A percentile compares a stretch with the other conserved stretches of the same genome.
These are phyloP conservation scores for Vaccinium myrtillus DNA, from an alignment of 148 eudicot genomes.

Conservation along the genomic window DNA sequence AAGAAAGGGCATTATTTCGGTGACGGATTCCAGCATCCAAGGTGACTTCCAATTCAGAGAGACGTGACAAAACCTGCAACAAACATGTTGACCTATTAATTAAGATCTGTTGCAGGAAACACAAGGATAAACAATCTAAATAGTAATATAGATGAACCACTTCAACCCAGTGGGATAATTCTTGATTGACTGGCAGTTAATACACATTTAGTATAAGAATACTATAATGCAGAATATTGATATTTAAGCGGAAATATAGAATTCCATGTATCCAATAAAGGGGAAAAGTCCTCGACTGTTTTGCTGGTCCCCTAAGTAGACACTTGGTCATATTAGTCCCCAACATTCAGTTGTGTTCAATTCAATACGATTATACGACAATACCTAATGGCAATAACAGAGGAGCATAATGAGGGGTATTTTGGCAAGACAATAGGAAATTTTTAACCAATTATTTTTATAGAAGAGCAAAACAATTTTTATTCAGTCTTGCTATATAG, in stretches of 20 bases:
- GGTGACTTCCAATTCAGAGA: conserved; percentile 90
- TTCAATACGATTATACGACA: neutral
- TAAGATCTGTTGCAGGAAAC: neutral
- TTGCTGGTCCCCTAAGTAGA: neutral
- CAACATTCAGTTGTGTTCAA: neutral
- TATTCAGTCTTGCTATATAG: neutral
- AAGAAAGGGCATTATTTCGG: conserved; percentile 72
- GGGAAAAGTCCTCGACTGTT: neutral
- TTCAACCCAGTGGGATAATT: neutral
- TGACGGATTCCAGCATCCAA: conserved; percentile 93
- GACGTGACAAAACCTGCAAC: conserved; percentile 86
- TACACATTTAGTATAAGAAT: neutral
- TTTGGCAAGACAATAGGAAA: conserved; percentile 1
- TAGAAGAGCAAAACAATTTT: neutral
- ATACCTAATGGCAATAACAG: neutral
- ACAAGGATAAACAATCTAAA: neutral
- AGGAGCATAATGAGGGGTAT: neutral
- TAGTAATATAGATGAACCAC: neutral
- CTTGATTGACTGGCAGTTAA: no score
- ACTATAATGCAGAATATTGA: neutral
- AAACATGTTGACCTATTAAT: conserved; percentile 11
- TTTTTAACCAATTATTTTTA: neutral
- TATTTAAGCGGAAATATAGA: neutral
- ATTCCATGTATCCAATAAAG: neutral
- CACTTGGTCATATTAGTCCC: neutral